Percentiles rank a stretch among this genome's conserved stretches.
Evolutionary conservation across 2,329 filamentous ascomycete species (phyloP).

Genomic region (Stagonosporopsis cucurbitacearum): DNA sequence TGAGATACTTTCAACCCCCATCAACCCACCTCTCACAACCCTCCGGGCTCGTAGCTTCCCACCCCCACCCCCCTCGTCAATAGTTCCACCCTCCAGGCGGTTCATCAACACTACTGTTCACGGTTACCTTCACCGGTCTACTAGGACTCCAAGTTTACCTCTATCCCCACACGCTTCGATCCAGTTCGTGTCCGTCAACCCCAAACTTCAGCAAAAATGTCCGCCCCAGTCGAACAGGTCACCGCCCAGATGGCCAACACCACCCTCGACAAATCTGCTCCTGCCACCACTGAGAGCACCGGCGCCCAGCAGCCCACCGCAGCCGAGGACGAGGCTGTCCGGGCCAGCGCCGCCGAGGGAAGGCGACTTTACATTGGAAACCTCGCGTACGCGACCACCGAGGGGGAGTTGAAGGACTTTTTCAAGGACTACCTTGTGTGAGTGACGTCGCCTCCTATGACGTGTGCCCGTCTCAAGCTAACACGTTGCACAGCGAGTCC

Average conservation of each 20-base stretch:
- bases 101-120: conserved; percentile 50
- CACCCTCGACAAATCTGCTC: conserved; percentile 62
- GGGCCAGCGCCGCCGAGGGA: conserved; percentile 97
- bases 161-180: conserved; percentile 39
- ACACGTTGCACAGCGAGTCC: conserved; percentile 74
- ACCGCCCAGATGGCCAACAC: conserved; percentile 72
- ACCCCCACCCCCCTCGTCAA: conserved; percentile 60
- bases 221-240: conserved; percentile 79
- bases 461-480: conserved; percentile 24
- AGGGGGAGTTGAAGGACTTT: conserved; percentile 99
- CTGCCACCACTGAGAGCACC: conserved; percentile 54
- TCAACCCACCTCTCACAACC: conserved; percentile 42
- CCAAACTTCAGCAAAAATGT: conserved; percentile 75
- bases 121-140: conserved; percentile 49
- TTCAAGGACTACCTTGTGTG: conserved; percentile 99
- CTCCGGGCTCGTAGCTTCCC: conserved; percentile 59
- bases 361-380: conserved; percentile 99
- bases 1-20: conserved; percentile 37
- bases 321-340: conserved; percentile 85
- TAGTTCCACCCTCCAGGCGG: conserved; percentile 57
- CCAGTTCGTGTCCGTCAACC: conserved; percentile 63
- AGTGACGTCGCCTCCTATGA: conserved; percentile 56
- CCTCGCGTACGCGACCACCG: conserved; percentile 99
- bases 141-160: conserved; percentile 55
- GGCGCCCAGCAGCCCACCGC: conserved; percentile 70